These are phyloP conservation scores for Sporothrix euskadiensis DNA, from an alignment of 2,329 filamentous ascomycete genomes.

Conservation along the genomic window DNA sequence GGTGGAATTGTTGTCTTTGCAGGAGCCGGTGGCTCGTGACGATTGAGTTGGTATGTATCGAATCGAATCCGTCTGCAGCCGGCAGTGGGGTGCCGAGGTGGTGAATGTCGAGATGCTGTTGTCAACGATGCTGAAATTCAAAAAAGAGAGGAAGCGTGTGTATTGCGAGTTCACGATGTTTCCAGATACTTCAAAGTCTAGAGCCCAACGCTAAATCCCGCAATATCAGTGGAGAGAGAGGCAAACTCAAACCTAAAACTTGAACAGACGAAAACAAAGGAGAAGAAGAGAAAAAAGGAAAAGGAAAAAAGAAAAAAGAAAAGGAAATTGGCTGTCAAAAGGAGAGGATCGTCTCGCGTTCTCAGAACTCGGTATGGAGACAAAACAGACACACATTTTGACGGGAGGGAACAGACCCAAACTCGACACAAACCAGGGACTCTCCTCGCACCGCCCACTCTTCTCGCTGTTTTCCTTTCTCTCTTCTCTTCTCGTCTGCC, in stretches of 20 bases:
- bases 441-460: not conserved
- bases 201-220: not conserved
- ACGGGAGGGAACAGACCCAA: conserved; percentile 6
- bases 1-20: too few species aligned
- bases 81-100: not conserved
- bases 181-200: not conserved
- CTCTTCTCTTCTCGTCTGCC: not conserved
- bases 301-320: not conserved
- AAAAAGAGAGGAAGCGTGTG: not conserved
- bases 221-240: not conserved
- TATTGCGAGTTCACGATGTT: not conserved
- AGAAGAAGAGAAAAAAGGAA: not conserved
- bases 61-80: not conserved
- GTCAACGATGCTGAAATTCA: not conserved
- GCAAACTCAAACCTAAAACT: not conserved
- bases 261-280: not conserved
- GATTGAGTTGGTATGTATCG: not conserved
- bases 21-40: not conserved
- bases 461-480: not conserved
- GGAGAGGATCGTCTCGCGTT: conserved; percentile 1
- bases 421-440: conserved; percentile 4
- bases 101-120: not conserved
- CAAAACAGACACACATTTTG: not conserved
- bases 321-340: not conserved
- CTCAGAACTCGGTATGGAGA: not conserved